Base-by-base conservation (phyloP, 164 flowering plant genomes). In the Piper betle region DNA sequence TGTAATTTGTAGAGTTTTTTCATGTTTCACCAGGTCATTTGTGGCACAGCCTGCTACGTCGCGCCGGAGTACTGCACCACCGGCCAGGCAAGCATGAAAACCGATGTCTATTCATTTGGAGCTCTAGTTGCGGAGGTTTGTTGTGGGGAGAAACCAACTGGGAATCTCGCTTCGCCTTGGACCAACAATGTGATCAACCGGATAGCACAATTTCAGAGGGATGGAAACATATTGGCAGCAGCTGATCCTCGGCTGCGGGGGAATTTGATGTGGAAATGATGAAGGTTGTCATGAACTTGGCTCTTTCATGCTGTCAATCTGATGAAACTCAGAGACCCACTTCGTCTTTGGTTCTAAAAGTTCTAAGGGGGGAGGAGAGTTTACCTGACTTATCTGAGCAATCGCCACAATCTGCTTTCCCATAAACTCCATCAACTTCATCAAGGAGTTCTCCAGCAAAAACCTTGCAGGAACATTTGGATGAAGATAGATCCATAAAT, bases 51-150 rank as follows among this genome's bases (percentile, higher is more conserved):
- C 69, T 82, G 88, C 1, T 81, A 81, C 60, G 33, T 81, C 12
- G 88, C 84, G 0, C 85, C 85, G 0, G 84, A 83, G 65, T 81
- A 72, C 60, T 71, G 74, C 5, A 70, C 63, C 5, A 74, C 76
- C 2, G 80, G 82, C 6, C 76, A 73, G 62, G 72, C 80, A 3
- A 78, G 80, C 37, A 77, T 68, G 16, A 80, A 82, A 62, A 69
- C 82, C 0, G 85, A 83, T 41, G 82, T 83, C 37, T 83, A 68
- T 39, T 79, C 85, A 37, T 83, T 80, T n/a, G 88, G 88, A 6
- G 73, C 74, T 1, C 80, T 83, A 0, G 69, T 70, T 2, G 63
- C 80, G 20, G 85, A 81, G 54, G 77, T 83, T 12, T 70, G 71
- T 0, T 69, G 81, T 25, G 85, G 88, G 12, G 76, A 80, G 70